Conservation (phyloP, 2,329 filamentous ascomycete genomes). For the Basipetospora chlamydospora region DNA sequence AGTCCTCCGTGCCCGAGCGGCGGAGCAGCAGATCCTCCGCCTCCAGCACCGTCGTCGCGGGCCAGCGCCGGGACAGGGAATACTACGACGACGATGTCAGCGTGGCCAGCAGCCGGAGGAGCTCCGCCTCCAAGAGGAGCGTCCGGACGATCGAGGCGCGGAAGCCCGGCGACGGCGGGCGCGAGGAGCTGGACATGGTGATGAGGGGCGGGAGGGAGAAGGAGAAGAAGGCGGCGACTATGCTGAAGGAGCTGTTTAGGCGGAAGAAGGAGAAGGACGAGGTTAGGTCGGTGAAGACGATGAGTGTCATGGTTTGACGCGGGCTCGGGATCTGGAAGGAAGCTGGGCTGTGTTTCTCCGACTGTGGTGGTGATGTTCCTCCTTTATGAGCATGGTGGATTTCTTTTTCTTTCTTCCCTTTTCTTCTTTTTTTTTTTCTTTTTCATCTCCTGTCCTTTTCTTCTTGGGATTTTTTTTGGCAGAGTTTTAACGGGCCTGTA, state of each 20-base stretch:
- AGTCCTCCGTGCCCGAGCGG: conserved; percentile 9
- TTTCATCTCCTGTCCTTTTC: conserved; percentile 1
- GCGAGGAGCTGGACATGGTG: conserved; percentile 24
- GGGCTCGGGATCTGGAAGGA: background rate
- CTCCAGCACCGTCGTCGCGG: conserved; percentile 6
- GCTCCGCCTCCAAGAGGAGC: conserved; percentile 20
- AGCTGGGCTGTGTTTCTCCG: background rate
- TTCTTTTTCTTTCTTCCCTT: background rate
- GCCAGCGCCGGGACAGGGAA: conserved; percentile 1
- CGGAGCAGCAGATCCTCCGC: conserved; percentile 11
- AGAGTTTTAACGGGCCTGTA: background rate
- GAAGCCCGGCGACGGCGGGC: conserved; percentile 19
- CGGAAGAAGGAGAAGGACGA: conserved; percentile 31
- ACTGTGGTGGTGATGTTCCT: background rate
- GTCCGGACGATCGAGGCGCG: conserved; percentile 14
- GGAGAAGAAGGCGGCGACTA: conserved; percentile 31
- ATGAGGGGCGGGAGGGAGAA: conserved; percentile 30
- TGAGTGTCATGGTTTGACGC: conserved; percentile 7
- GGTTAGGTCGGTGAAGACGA: background rate
- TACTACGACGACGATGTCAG: conserved; percentile 23
- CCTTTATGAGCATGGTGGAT: no score
- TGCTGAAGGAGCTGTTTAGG: conserved; percentile 45
- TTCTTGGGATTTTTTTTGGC: background rate
- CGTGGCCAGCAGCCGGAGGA: conserved; percentile 19
- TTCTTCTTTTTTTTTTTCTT: background rate